Base-by-base conservation (phyloP, 805 yeast genomes). In the Spathaspora sp. region DNA sequence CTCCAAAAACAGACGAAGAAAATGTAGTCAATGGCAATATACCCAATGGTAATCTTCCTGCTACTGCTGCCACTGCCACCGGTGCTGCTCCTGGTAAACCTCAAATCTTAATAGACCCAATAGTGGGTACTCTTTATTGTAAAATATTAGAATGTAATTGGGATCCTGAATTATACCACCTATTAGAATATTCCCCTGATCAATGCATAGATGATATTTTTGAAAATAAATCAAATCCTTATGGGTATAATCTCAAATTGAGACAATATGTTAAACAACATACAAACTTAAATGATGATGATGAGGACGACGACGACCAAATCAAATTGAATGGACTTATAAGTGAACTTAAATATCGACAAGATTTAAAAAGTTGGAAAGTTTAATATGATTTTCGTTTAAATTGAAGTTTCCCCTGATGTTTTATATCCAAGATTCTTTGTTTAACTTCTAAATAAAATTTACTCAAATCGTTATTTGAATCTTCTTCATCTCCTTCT, bases 151-250 rank as follows among this genome's bases (percentile, higher is more conserved):
- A 83, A 53, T 65, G 79, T 32, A 75, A 83, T 0, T 85, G 89
- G 90, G 88, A 83, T 51, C 78, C 77, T 0, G 74, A 72, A 47
- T 59, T 75, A 40, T 67, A 66, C 62, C 72, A 72, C 51, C 65
- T 69, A 45, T 62, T 72, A 81, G 87, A 69, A 73, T 75, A 64
- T 47, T 73, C 84, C 11, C 93, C 97, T 0, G 77, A 78, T 47
- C 88, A 85, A 52, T 81, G 92, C 55, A 76, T 91, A 10, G 82
- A 83, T 31, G 96, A 89, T 65, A 86, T 92, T 2, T 78, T 89
- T 52, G 76, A 79, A 28, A 87, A 88, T 29, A 87, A 89, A 0
- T 79, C 81, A 48, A 55, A 55, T 47, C 50, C 53, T 29, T 38
- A 38, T 28, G 58, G 94, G 90, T 2, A 85, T 47, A 48, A 49